Evolutionary conservation across 2,329 filamentous ascomycete genomes (phyloP).

Genomic region (Colletotrichum godetiae): DNA sequence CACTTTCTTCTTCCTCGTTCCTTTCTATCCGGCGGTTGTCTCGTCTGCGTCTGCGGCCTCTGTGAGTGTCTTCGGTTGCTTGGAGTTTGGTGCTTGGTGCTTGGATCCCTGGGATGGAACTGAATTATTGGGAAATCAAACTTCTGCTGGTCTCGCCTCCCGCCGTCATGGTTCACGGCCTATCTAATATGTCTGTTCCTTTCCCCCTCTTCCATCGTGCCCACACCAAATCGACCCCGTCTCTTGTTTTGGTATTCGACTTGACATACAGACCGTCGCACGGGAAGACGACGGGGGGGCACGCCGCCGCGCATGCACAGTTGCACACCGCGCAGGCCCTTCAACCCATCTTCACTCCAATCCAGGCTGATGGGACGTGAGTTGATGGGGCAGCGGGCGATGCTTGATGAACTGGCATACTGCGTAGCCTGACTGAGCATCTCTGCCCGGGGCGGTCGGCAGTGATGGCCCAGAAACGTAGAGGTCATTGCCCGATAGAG

Average conservation of each 20-base stretch:
- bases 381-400: conserved; percentile 32
- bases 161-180: conserved; percentile 24
- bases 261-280: conserved; percentile 29
- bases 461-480: conserved; percentile 20
- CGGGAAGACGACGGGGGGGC: conserved; percentile 21
- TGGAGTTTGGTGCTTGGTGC: not conserved
- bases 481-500: conserved; percentile 20
- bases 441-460: conserved; percentile 29
- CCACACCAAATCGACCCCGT: not conserved
- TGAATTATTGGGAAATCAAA: conserved; percentile 20
- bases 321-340: conserved; percentile 19
- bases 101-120: conserved; percentile 16
- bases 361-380: conserved; percentile 26
- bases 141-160: conserved; percentile 2
- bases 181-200: conserved; percentile 30
- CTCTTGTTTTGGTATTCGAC: conserved; percentile 9
- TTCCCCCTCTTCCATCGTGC: conserved; percentile 2
- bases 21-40: not conserved
- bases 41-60: not conserved
- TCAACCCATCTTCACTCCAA: conserved; percentile 16
- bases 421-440: conserved; percentile 25
- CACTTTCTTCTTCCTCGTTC: conserved; percentile 7
- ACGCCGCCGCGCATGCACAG: not conserved
- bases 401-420: conserved; percentile 35
- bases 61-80: no score